These are phyloP conservation scores for Phytophthora syringae DNA, from an alignment of 352 stramenopile genomes.

Conservation along the genomic window DNA sequence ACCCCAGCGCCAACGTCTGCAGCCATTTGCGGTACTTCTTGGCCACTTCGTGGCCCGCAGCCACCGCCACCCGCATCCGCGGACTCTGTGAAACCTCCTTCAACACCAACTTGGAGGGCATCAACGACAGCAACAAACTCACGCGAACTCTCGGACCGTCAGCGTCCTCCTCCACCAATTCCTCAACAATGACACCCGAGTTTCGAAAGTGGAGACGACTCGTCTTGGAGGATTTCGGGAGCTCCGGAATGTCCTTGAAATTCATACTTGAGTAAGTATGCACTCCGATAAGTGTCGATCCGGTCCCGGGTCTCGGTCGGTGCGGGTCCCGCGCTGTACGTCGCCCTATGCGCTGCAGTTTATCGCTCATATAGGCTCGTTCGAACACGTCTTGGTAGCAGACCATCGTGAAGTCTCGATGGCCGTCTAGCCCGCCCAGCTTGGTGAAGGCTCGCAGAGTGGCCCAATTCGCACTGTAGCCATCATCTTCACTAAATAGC, in stretches of 20 bases:
- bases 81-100: conserved; percentile 45
- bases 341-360: conserved; percentile 34
- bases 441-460: conserved; percentile 45
- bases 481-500: conserved; percentile 59
- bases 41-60: conserved; percentile 30
- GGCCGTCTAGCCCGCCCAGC: conserved; percentile 39
- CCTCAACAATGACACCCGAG: conserved; percentile 61
- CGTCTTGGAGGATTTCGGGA: conserved; percentile 53
- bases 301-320: conserved; percentile 16
- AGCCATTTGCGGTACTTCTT: conserved; percentile 72
- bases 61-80: conserved; percentile 36
- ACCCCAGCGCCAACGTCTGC: conserved; percentile 49
- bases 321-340: conserved; percentile 25
- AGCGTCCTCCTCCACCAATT: conserved; percentile 32
- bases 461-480: conserved; percentile 66
- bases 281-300: conserved; percentile 49
- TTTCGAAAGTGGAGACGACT: conserved; percentile 65
- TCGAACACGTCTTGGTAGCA: conserved; percentile 73
- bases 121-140: conserved; percentile 63
- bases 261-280: conserved; percentile 69
- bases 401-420: conserved; percentile 64
- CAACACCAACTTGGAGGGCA: conserved; percentile 51
- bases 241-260: conserved; percentile 64
- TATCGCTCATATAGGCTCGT: conserved; percentile 36
- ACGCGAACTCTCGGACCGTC: conserved; percentile 47